Conservation (phyloP, 2,329 filamentous ascomycete genomes). For the Colletotrichum tamarilloi region DNA sequence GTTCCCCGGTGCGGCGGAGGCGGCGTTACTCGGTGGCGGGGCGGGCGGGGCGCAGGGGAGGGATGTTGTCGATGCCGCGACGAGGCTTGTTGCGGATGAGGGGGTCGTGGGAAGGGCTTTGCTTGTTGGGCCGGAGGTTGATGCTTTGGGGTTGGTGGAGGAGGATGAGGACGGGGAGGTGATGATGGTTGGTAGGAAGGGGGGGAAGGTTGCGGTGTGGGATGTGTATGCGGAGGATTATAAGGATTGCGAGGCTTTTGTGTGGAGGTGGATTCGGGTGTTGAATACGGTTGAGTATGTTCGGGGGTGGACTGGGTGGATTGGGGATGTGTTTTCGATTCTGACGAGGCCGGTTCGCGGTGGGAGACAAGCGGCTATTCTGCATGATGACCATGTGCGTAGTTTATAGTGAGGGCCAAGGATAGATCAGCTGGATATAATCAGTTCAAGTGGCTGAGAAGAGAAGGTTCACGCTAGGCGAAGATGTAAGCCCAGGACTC, state of each 20-base stretch:
- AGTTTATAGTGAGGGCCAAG: too few species aligned
- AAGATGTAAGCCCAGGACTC: neutral
- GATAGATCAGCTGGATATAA: neutral
- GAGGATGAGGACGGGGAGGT: conserved; percentile 19
- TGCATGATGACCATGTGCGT: too few species aligned
- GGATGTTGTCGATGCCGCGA: conserved; percentile 73
- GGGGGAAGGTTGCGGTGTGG: conserved; percentile 60
- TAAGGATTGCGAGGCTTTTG: conserved; percentile 66
- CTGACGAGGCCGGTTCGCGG: neutral
- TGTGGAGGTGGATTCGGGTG: conserved; percentile 62
- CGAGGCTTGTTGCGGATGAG: conserved; percentile 69
- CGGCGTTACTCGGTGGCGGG: conserved; percentile 65
- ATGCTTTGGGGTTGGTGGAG: neutral
- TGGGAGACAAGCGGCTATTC: neutral
- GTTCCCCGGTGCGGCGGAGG: conserved; percentile 58
- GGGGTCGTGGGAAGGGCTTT: conserved; percentile 67
- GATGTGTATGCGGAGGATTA: conserved; percentile 72
- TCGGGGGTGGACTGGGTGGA: conserved; percentile 66
- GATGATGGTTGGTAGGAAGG: neutral
- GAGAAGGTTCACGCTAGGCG: neutral
- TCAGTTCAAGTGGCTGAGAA: neutral
- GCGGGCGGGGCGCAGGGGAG: conserved; percentile 57
- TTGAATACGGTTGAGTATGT: conserved; percentile 61
- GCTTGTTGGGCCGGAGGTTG: conserved; percentile 66
- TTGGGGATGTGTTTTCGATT: conserved; percentile 38